These are phyloP conservation scores for Parachaetomium inaequale DNA, from an alignment of 495 filamentous ascomycete species.

Conservation along the genomic window DNA sequence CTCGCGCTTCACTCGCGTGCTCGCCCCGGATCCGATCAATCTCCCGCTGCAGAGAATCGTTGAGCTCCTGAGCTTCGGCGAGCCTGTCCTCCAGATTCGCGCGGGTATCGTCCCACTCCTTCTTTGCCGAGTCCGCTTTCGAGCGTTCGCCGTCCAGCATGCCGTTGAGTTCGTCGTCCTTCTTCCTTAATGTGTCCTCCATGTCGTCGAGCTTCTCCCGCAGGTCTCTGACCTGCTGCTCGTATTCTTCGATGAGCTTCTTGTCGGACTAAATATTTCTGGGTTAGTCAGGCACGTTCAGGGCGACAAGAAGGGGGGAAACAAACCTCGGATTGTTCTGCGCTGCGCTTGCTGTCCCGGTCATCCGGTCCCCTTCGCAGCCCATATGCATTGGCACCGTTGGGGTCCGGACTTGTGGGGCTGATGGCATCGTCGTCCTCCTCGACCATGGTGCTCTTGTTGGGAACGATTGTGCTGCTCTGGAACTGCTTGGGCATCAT, in stretches of 20 bases:
- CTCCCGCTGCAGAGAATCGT: conserved; percentile 70
- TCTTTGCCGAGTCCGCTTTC: conserved; percentile 52
- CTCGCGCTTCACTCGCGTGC: conserved; percentile 59
- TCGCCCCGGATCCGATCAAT: conserved; percentile 67
- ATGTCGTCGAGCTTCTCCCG: conserved; percentile 70
- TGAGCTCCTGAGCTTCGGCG: conserved; percentile 71
- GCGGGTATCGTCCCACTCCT: conserved; percentile 72
- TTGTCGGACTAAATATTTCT: conserved; percentile 54
- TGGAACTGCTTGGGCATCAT: conserved; percentile 89
- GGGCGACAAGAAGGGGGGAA: not conserved
- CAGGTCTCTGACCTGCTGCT: conserved; percentile 69
- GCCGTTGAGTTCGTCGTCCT: conserved; percentile 46
- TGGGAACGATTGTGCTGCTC: conserved; percentile 92
- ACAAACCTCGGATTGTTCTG: conserved; percentile 51
- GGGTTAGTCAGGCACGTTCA: not conserved
- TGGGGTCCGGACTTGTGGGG: conserved; percentile 37
- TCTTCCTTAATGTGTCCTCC: conserved; percentile 55
- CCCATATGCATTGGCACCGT: conserved; percentile 64
- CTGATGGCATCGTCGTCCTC: conserved; percentile 72
- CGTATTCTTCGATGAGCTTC: conserved; percentile 69
- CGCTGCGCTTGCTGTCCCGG: conserved; percentile 56
- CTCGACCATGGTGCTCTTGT: conserved; percentile 97
- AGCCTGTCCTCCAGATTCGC: conserved; percentile 73
- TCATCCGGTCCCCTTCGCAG: conserved; percentile 49
- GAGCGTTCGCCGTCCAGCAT: conserved; percentile 44